Evolutionary conservation across 495 filamentous ascomycete genomes (phyloP).

Genomic region (Xylaria telfairii): DNA sequence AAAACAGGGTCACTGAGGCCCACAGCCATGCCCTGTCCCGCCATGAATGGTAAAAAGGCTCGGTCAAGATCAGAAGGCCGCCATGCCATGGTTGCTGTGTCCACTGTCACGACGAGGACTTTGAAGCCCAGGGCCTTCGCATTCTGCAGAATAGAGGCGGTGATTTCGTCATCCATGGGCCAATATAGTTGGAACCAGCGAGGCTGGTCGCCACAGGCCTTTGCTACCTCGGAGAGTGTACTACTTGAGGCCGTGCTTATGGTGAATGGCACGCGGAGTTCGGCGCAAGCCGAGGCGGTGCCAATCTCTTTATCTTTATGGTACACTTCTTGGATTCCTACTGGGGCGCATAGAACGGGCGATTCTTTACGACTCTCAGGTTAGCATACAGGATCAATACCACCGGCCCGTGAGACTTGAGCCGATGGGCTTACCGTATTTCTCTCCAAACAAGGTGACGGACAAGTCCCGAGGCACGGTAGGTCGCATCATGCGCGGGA

Average conservation of each 20-base stretch:
- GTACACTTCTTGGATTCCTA: conserved; percentile 57
- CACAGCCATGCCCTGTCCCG: not conserved
- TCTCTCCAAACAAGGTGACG: conserved; percentile 63
- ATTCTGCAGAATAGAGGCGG: conserved; percentile 63
- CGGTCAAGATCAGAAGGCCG: conserved; percentile 69
- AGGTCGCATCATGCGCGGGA: conserved; percentile 52
- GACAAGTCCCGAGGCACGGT: conserved; percentile 55
- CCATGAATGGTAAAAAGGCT: conserved; percentile 31
- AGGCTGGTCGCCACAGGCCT: conserved; percentile 37
- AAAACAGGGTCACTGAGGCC: not conserved
- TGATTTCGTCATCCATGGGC: conserved; percentile 65
- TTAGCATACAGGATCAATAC: too few species aligned
- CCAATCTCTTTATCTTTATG: conserved; percentile 54
- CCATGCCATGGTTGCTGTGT: conserved; percentile 65
- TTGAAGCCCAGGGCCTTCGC: conserved; percentile 61
- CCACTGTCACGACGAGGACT: conserved; percentile 65
- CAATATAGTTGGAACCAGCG: conserved; percentile 75
- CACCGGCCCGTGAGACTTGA: too few species aligned
- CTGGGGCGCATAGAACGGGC: conserved; percentile 56
- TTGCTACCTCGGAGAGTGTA: conserved; percentile 53
- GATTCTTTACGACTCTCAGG: conserved; percentile 34
- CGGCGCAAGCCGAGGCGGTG: conserved; percentile 29
- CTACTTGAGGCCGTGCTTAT: conserved; percentile 33
- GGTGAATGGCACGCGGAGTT: conserved; percentile 51
- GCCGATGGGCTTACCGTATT: conserved; percentile 35